A percentile compares a stretch with the other conserved stretches of the same genome.
These are phyloP conservation scores for Apophysomyces ossiformis DNA, from an alignment of 371 early-diverging fungal genomes.

Conservation along the genomic window DNA sequence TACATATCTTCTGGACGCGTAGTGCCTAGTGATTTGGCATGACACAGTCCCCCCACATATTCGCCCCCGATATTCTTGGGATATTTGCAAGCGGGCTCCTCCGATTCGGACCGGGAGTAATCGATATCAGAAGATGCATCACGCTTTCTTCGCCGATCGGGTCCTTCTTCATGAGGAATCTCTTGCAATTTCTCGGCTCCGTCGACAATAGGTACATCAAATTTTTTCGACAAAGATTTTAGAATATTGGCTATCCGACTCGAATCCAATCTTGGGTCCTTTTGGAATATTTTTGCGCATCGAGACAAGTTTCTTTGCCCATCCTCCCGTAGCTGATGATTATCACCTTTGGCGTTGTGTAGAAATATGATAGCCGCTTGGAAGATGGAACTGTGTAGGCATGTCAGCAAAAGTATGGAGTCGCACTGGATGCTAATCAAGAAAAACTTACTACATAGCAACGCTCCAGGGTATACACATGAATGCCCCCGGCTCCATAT, in stretches of 20 bases:
- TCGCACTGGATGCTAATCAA: neutral
- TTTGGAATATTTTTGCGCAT: conserved; percentile 24
- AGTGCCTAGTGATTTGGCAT: neutral
- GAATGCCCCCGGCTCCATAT: conserved; percentile 17
- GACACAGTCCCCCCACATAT: neutral
- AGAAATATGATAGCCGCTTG: conserved; percentile 50
- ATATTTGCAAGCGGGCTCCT: neutral
- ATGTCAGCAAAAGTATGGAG: conserved; percentile 1
- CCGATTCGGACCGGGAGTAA: neutral
- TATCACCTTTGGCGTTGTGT: conserved; percentile 42
- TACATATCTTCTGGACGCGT: conserved; percentile 30
- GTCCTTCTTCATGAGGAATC: neutral
- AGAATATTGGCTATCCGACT: conserved; percentile 23
- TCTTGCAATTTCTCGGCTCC: conserved; percentile 3
- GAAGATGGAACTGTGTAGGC: conserved; percentile 31
- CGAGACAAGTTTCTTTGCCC: conserved; percentile 27
- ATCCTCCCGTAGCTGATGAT: conserved; percentile 22
- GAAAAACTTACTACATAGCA: conserved; percentile 35
- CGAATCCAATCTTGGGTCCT: conserved; percentile 19
- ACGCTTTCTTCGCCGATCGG: conserved; percentile 11
- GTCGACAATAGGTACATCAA: conserved; percentile 14
- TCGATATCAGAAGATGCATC: conserved; percentile 5
- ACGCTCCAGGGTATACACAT: conserved; percentile 41
- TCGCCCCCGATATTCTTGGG: neutral
- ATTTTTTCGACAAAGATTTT: conserved; percentile 13